These are phyloP conservation scores for Globisporangium spinosum DNA, from an alignment of 352 stramenopile genomes.

Conservation along the genomic window DNA sequence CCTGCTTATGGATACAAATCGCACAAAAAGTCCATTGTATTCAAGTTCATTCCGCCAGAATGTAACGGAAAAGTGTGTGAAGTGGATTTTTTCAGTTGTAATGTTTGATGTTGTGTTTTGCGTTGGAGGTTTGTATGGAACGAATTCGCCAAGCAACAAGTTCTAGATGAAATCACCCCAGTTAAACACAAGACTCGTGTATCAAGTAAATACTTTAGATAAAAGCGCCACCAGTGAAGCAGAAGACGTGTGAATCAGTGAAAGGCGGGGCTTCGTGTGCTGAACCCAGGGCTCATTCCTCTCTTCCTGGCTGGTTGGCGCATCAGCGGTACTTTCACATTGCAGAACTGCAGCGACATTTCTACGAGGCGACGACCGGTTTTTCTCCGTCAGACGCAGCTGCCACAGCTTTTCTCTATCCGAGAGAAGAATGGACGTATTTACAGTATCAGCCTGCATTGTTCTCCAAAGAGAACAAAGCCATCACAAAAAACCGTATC, in stretches of 20 bases:
- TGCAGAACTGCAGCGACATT: not conserved
- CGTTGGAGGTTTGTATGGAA: not conserved
- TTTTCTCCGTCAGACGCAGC: not conserved
- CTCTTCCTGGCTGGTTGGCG: not conserved
- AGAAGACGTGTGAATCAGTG: not conserved
- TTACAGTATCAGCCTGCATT: not conserved
- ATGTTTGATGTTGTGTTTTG: not conserved
- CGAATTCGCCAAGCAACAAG: no score
- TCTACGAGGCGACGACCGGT: not conserved
- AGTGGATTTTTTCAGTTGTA: not conserved
- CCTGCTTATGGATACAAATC: not conserved
- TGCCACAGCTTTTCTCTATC: not conserved
- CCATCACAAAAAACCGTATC: not conserved
- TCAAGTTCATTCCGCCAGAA: not conserved
- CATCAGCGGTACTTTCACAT: slow-evolving; percentile 1
- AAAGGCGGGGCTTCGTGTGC: not conserved
- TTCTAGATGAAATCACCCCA: no score
- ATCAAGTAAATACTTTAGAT: not conserved
- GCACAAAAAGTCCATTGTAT: not conserved
- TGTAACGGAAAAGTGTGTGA: not conserved
- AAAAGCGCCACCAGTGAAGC: not conserved
- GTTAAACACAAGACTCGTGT: not conserved
- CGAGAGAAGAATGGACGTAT: not conserved
- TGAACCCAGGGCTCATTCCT: not conserved
- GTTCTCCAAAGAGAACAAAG: not conserved